Conservation (phyloP, 495 filamentous ascomycete genomes). For the Penicillium verhagenii region DNA sequence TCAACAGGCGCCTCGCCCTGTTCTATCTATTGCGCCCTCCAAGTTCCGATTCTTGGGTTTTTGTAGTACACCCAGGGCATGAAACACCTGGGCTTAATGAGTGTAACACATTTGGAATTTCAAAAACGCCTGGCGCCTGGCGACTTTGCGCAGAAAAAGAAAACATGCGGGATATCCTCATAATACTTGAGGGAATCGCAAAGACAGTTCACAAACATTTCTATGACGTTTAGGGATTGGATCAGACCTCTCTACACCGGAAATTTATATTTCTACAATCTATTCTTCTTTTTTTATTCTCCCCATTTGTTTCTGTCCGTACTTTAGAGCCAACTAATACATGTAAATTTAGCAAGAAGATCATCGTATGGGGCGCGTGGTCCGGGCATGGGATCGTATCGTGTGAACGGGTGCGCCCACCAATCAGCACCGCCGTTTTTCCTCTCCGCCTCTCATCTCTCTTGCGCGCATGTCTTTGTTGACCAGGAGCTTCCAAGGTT, state of each 20-base stretch:
- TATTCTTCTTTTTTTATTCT: neutral
- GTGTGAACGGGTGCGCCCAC: slow-evolving; percentile 10
- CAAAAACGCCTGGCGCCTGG: neutral
- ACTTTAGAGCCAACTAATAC: neutral
- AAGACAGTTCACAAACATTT: too few species aligned
- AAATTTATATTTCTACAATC: neutral
- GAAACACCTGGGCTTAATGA: neutral
- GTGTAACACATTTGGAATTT: neutral
- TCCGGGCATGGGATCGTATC: slow-evolving; percentile 19
- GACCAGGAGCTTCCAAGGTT: slow-evolving; percentile 10
- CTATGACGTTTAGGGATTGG: neutral
- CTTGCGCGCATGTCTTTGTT: slow-evolving; percentile 20
- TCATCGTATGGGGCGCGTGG: slow-evolving; percentile 15
- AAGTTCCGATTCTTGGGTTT: neutral
- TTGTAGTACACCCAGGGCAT: neutral
- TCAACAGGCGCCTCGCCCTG: neutral
- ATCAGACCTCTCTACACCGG: neutral
- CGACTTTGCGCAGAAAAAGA: neutral
- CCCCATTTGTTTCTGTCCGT: neutral
- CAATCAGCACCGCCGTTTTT: slow-evolving; percentile 14
- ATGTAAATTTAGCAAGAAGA: neutral
- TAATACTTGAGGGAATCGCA: neutral
- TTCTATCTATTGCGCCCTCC: neutral
- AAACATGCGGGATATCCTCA: neutral
- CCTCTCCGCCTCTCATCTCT: slow-evolving; percentile 17